A percentile compares a stretch with the other conserved stretches of the same genome.
These are phyloP conservation scores for Heimioporus sp. DNA, from an alignment of 768 basidiomycete species.

Conservation along the genomic window DNA sequence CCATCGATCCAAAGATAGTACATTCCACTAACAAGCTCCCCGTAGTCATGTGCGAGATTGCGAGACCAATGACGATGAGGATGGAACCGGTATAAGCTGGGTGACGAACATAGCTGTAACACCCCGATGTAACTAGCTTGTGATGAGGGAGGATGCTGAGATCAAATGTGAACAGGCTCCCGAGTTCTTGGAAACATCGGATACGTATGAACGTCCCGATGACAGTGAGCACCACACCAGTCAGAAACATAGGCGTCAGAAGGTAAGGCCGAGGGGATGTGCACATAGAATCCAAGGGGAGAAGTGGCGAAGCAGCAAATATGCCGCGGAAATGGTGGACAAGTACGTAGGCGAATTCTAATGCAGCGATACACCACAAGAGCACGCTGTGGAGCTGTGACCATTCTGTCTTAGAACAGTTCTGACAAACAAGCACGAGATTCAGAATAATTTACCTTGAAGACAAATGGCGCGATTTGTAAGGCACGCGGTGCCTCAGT, in stretches of 20 bases:
- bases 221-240: constrained; percentile 42
- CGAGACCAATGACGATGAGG: constrained; percentile 45
- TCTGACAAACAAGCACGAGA: not conserved
- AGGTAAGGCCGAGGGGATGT: constrained; percentile 22
- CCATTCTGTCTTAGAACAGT: not conserved
- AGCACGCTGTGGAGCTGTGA: constrained; percentile 48
- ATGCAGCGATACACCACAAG: constrained; percentile 47
- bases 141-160: constrained; percentile 54
- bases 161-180: constrained; percentile 57
- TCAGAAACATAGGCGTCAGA: constrained; percentile 43
- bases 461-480: constrained; percentile 54
- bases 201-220: constrained; percentile 49
- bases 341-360: constrained; percentile 49
- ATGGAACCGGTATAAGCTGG: constrained; percentile 56
- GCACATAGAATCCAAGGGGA: constrained; percentile 34
- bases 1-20: constrained; percentile 23
- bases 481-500: constrained; percentile 50
- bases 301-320: constrained; percentile 34
- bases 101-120: constrained; percentile 53
- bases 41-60: constrained; percentile 43
- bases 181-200: constrained; percentile 53
- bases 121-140: constrained; percentile 48
- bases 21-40: constrained; percentile 50
- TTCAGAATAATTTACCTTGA: constrained; percentile 47
- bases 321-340: constrained; percentile 26